phyloP scores from a whole-genome alignment of 2,329 filamentous ascomycete genomes.

The Venturia aucupariae region DNA sequence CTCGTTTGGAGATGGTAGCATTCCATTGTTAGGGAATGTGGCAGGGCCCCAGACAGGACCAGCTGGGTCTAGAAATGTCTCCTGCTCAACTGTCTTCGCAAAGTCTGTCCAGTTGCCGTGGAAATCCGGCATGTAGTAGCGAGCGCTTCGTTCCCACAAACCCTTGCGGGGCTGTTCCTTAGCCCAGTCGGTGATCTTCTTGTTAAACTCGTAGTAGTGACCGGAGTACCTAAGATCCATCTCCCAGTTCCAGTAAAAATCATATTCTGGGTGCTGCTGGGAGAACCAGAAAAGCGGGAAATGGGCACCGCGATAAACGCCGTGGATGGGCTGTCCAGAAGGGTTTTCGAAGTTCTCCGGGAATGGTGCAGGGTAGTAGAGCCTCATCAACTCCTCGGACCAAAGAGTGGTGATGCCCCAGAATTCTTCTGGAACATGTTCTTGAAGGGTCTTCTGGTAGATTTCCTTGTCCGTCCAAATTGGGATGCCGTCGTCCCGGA shows the following conservation, averaged over 20 bases:
- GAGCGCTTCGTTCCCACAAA: slow-evolving; percentile 63
- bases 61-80: slow-evolving; percentile 39
- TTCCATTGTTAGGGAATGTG: slow-evolving; percentile 37
- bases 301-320: slow-evolving; percentile 65
- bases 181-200: slow-evolving; percentile 54
- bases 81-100: slow-evolving; percentile 52
- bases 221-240: slow-evolving; percentile 75
- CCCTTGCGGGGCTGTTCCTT: slow-evolving; percentile 61
- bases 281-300: slow-evolving; percentile 44
- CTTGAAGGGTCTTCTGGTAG: slow-evolving; percentile 58
- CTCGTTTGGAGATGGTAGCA: slow-evolving; percentile 52
- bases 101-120: slow-evolving; percentile 63
- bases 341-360: slow-evolving; percentile 64
- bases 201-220: slow-evolving; percentile 74
- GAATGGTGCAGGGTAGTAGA: slow-evolving; percentile 79
- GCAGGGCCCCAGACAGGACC: slow-evolving; percentile 57
- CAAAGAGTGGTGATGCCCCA: slow-evolving; percentile 81
- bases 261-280: slow-evolving; percentile 42
- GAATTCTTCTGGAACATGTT: slow-evolving; percentile 74
- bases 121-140: slow-evolving; percentile 61
- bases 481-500: slow-evolving; percentile 65
- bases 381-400: slow-evolving; percentile 88
- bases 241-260: slow-evolving; percentile 74
- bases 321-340: slow-evolving; percentile 60
- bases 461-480: slow-evolving; percentile 67